Base-by-base conservation (phyloP, 2,329 filamentous ascomycete species). In the Fusarium heterosporum region DNA sequence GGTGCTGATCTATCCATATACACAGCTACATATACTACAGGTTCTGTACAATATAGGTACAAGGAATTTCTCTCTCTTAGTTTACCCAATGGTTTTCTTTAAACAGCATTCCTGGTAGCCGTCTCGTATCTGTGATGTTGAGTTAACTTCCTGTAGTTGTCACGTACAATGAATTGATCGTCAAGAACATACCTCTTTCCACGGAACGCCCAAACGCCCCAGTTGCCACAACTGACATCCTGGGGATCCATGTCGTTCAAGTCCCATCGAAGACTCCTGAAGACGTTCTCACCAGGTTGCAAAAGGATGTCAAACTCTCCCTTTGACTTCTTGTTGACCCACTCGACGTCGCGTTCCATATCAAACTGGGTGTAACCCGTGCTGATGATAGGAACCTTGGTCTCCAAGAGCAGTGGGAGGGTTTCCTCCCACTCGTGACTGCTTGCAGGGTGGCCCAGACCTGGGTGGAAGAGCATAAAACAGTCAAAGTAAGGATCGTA, bases 401-500 rank as follows among this genome's bases (percentile, higher is more conserved):
- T 99, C 81, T 97, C 94, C 19, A 99, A 84, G 28, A 99, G 85
- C 73, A 93, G 85, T 3, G 96, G 96, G 9, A 99, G 80, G 1
- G 96, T 98, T 72, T 95, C 90, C 60, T 91, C 87, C 96, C 96
- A 99, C 78, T 99, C 96, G 73, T 97, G 92, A 51, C 92, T 92
- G 74, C 91, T 95, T 14, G 94, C 93, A 1, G 96, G 94, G 78
- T 99, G 96, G 13, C 96, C 96, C 17, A 99, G 86, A 10, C 96
- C 96, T 1, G 96, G 96, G 75, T 99, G 96, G 84, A 98, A 99
- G 50, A 97, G 86, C 74, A 99, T 89, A 76, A 99, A 97, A 78
- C 92, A 96, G 82, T 99, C 96, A 78, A 99, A 97, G 81, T 99
- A 99, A 1, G 96, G 96, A 76, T 99, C 96, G 76, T 96, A 97